Evolutionary conservation across 352 stramenopile genomes (phyloP), one percentile per base, ranked within the genome.

Genomic region (Phytophthora cajani): DNA sequence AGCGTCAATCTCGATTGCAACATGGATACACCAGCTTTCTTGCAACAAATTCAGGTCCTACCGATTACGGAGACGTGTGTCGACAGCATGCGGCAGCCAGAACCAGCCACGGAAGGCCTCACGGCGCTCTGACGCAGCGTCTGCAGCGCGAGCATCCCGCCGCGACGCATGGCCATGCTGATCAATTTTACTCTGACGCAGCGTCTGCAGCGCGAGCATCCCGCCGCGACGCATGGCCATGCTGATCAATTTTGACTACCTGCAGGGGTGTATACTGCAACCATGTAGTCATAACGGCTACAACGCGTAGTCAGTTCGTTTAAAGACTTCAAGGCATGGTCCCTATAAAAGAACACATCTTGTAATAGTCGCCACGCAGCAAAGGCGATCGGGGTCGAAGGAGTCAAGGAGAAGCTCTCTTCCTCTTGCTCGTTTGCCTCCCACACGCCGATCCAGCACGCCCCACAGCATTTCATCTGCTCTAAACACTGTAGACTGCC

Each of bases 51-150:
- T 10, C 8, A 56, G 2, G 23, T 58, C 76, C 33, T 67, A 90
- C 82, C 82, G 55, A 88, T 84, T 30, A 90, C 82, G 0, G 74
- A 87, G 19, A 90, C 80, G 62, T 88, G 76, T 5, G 80, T 88
- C 17, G 82, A 87, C 32, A 85, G 30, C 58, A 67, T 63, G 2
- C 77, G 66, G 27, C 10, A 38, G 40, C 6, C 40, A 19, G 21
- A 56, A 19, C 5, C 38, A 21, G 40, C 1, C 59, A 59, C 25
- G 0, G 49, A 51, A 38, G 30, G 23, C 33, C 12, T 64, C 33
- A 44, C 44, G 49, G 42, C 8, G 50, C 69, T 55, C 27, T 64
- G 60, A 30, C 51, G 69, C 50, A 74, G 64, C 40, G 58, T 57
- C 25, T 51, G 69, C 57, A 67, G n/a, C 54, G 33, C 65, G 25